Evolutionary conservation across 2,329 filamentous ascomycete species (phyloP).

Genomic region (Sporothrix protearum): DNA sequence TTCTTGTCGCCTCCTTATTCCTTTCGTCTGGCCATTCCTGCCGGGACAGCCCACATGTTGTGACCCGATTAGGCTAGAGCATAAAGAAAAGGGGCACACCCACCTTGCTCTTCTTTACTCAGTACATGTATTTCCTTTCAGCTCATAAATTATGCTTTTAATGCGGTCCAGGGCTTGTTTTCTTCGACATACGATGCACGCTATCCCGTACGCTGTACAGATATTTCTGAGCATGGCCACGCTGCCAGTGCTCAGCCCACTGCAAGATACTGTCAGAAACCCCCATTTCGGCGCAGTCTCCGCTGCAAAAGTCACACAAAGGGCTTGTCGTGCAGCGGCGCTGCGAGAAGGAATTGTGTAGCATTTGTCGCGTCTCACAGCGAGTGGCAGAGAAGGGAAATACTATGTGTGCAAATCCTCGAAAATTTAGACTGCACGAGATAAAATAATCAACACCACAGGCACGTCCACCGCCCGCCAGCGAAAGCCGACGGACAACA

Average conservation of each 20-base stretch:
- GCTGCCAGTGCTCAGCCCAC: background rate
- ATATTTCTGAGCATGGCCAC: background rate
- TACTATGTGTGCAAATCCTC: background rate
- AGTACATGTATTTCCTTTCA: slow-evolving; percentile 12
- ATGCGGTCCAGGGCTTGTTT: background rate
- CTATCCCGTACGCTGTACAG: too few relatives aligned
- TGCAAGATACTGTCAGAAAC: background rate
- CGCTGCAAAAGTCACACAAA: background rate
- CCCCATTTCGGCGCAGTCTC: background rate
- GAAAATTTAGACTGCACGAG: background rate
- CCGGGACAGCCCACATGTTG: slow-evolving; percentile 6
- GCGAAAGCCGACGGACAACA: background rate
- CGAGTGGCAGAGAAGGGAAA: background rate
- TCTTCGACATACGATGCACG: background rate
- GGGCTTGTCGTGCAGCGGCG: background rate
- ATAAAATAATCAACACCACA: background rate
- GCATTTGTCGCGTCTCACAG: slow-evolving; percentile 12
- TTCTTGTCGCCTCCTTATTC: background rate
- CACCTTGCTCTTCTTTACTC: background rate
- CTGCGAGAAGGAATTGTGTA: background rate
- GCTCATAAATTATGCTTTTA: slow-evolving; percentile 11
- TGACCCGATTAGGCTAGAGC: background rate
- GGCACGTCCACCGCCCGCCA: background rate
- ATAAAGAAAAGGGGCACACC: background rate
- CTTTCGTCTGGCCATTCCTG: slow-evolving; percentile 17